Percentiles rank a stretch among this genome's conserved stretches.
phyloP scores from a whole-genome alignment of 2,329 filamentous ascomycete species.

The Trichoderma simmonsii region DNA sequence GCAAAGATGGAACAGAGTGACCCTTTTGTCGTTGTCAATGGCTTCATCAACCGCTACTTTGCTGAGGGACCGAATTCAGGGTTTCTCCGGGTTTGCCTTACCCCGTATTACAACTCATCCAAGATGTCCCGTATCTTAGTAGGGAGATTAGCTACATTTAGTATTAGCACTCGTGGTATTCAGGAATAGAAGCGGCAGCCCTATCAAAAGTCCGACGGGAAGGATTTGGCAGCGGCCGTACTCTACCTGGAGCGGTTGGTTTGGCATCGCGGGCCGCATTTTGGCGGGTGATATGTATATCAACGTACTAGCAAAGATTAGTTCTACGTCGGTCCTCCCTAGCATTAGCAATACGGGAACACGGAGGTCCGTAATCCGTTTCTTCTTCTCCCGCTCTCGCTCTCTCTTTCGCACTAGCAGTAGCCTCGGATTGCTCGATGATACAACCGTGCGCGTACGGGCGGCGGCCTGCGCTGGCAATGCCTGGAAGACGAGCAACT shows the following conservation, averaged over 20 bases:
- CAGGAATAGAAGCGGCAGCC: background rate
- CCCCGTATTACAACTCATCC: background rate
- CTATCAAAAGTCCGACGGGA: background rate
- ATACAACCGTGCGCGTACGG: background rate
- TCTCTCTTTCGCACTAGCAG: background rate
- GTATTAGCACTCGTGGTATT: background rate
- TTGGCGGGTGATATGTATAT: background rate
- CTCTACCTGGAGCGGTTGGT: background rate
- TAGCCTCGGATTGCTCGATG: background rate
- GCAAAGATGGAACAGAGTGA: background rate
- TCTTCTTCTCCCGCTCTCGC: background rate
- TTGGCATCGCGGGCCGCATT: slow-evolving; percentile 3
- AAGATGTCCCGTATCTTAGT: background rate
- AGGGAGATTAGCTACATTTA: background rate
- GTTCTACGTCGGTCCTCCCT: background rate
- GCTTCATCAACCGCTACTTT: background rate
- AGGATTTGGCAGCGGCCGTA: background rate
- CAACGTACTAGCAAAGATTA: background rate
- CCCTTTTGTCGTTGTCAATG: background rate
- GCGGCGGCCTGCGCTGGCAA: background rate
- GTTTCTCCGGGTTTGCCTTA: background rate
- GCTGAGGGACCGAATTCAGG: background rate
- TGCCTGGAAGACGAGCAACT: background rate
- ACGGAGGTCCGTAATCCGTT: background rate
- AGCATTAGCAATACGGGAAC: background rate